Evolutionary conservation across 1,139 yeast genomes (phyloP).

Genomic region (Saccharomyces hybrid): DNA sequence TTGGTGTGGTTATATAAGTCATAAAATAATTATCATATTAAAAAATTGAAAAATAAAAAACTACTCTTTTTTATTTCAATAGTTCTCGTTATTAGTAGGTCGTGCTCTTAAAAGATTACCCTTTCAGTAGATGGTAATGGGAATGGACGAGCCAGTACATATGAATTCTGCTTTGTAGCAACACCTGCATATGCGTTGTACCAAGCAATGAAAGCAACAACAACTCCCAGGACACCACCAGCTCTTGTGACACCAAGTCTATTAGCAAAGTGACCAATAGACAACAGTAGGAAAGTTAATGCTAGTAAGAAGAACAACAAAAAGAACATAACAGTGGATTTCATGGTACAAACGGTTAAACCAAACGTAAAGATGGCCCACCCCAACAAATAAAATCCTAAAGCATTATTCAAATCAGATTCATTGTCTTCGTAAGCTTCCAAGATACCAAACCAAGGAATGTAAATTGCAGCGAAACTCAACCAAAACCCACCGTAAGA

Average conservation of each 20-base stretch:
- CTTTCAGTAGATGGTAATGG: conserved; percentile 19
- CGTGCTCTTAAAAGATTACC: background rate
- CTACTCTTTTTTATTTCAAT: background rate
- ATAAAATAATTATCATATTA: background rate
- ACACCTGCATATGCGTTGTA: conserved; percentile 91
- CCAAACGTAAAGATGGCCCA: conserved; percentile 79
- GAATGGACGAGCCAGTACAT: conserved; percentile 38
- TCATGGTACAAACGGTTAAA: conserved; percentile 57
- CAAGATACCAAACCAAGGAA: conserved; percentile 66
- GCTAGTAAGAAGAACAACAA: conserved; percentile 55
- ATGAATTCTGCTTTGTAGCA: conserved; percentile 64
- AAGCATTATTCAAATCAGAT: conserved; percentile 43
- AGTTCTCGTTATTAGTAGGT: background rate
- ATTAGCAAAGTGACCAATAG: conserved; percentile 41
- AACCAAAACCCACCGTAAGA: conserved; percentile 91
- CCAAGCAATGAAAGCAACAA: conserved; percentile 78
- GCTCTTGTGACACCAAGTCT: conserved; percentile 43
- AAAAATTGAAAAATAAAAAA: background rate
- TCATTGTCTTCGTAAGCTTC: conserved; percentile 43
- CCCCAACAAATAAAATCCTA: conserved; percentile 68
- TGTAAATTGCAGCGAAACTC: conserved; percentile 62
- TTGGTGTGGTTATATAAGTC: background rate
- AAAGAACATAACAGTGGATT: conserved; percentile 75
- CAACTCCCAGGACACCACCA: conserved; percentile 75
- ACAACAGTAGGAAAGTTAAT: conserved; percentile 53